These are phyloP conservation scores for Comarum palustre DNA, from an alignment of 306 rosid genomes.

Conservation along the genomic window DNA sequence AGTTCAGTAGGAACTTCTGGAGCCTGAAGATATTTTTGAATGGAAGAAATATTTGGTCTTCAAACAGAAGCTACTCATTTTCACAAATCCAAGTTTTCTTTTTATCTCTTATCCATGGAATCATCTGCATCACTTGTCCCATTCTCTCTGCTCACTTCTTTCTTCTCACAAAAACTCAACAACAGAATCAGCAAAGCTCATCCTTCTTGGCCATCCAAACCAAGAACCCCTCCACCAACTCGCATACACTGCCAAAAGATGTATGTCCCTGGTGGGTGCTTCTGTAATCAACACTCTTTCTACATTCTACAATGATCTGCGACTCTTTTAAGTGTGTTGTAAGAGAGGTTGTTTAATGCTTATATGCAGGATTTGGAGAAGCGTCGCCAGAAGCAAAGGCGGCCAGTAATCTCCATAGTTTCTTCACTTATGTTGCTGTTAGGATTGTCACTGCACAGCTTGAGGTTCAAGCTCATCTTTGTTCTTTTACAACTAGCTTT, in stretches of 20 bases:
- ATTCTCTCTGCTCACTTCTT: conserved; percentile 49
- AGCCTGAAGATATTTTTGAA: conserved; percentile 35
- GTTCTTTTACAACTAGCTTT: neutral
- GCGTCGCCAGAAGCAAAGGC: conserved; percentile 92
- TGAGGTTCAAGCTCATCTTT: conserved; percentile 43
- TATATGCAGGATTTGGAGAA: conserved; percentile 77
- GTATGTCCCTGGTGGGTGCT: conserved; percentile 81
- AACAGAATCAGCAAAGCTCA: conserved; percentile 28
- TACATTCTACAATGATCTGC: conserved; percentile 11
- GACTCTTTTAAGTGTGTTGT: neutral
- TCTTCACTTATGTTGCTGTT: conserved; percentile 83
- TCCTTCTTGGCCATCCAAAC: conserved; percentile 42
- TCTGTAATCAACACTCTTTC: conserved; percentile 11
- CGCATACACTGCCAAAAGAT: conserved; percentile 73
- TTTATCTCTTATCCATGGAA: conserved; percentile 49
- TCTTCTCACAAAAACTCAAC: conserved; percentile 42
- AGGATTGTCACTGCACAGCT: conserved; percentile 81
- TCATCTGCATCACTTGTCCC: conserved; percentile 41
- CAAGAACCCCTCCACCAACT: conserved; percentile 36
- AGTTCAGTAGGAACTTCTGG: neutral
- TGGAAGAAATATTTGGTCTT: conserved; percentile 9
- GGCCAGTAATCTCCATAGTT: conserved; percentile 70
- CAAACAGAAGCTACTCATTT: neutral
- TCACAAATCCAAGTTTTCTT: conserved; percentile 1
- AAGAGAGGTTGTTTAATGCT: neutral